Evolutionary conservation across 2,329 filamentous ascomycete genomes (phyloP).

Genomic region (Sporothrix humicola): DNA sequence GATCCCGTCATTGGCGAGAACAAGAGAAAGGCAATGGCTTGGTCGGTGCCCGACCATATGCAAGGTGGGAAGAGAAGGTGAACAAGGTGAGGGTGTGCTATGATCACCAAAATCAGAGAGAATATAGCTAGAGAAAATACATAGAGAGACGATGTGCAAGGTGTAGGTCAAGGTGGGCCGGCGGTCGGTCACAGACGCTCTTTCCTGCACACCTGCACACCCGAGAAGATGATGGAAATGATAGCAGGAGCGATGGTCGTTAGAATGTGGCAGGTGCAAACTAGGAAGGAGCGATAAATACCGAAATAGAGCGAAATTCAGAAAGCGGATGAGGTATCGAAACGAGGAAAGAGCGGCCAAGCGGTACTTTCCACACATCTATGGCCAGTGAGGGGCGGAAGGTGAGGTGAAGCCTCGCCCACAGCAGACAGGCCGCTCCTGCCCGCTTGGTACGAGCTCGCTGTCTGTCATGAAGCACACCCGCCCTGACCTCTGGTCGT

Average conservation of each 20-base stretch:
- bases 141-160: background rate
- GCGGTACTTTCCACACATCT: conserved; percentile 10
- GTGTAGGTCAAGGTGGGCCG: conserved; percentile 30
- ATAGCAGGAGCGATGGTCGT: background rate
- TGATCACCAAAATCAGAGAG: too few relatives aligned
- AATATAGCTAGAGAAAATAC: background rate
- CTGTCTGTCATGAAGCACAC: conserved; percentile 26
- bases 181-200: conserved; percentile 27
- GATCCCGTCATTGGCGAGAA: conserved; percentile 1
- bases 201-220: background rate
- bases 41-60: conserved; percentile 16
- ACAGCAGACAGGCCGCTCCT: conserved; percentile 28
- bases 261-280: background rate
- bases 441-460: conserved; percentile 32
- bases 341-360: background rate
- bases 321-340: background rate
- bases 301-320: background rate
- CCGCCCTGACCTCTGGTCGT: conserved; percentile 28
- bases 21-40: background rate
- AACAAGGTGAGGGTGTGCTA: conserved; percentile 9
- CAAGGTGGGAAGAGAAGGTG: conserved; percentile 13
- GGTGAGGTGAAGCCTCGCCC: conserved; percentile 27
- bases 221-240: background rate
- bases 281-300: background rate
- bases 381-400: background rate